These are phyloP conservation scores for Dalbergia cultrata DNA, from an alignment of 306 rosid genomes.

Conservation along the genomic window DNA sequence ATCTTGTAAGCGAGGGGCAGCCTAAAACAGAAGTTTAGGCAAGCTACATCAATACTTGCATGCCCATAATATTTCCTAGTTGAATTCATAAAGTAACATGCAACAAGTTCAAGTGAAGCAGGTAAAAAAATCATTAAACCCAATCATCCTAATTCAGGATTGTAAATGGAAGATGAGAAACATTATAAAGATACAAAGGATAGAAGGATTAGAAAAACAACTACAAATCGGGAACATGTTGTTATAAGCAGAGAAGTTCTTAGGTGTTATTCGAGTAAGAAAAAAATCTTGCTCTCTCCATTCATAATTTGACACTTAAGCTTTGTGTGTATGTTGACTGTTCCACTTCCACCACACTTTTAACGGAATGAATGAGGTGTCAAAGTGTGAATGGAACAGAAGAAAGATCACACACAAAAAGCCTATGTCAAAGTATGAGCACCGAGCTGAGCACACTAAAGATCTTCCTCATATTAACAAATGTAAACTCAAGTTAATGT, in stretches of 20 bases:
- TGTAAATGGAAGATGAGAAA: background rate
- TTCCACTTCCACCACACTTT: no score
- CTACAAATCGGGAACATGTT: background rate
- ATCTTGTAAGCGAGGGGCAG: constrained; percentile 85
- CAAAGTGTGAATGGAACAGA: no score
- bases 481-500: constrained; percentile 34
- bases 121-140: constrained; percentile 8
- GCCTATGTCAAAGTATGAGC: constrained; percentile 10
- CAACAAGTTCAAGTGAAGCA: constrained; percentile 24
- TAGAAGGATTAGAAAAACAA: background rate
- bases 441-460: background rate
- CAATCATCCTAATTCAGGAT: constrained; percentile 7
- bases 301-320: no score
- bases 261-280: no score
- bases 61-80: constrained; percentile 2
- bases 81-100: constrained; percentile 38
- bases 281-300: no score
- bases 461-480: constrained; percentile 22
- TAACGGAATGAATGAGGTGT: no score
- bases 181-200: constrained; percentile 19
- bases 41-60: constrained; percentile 28
- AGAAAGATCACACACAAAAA: background rate
- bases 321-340: no score
- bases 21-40: constrained; percentile 62
- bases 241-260: background rate